These are phyloP conservation scores for Russula olivacea DNA, from an alignment of 768 basidiomycete species.

Conservation along the genomic window DNA sequence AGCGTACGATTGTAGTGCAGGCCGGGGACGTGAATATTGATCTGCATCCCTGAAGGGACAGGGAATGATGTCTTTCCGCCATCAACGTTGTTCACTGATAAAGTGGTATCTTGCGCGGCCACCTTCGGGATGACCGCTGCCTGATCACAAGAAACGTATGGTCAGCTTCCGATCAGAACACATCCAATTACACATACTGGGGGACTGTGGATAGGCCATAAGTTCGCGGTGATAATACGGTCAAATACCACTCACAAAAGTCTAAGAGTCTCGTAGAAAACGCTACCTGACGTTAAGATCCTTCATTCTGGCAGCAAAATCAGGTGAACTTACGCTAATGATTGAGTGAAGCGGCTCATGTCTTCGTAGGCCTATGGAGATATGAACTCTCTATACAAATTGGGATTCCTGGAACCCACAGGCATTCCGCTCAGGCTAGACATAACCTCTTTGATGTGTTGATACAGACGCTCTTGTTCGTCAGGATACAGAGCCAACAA, in stretches of 20 bases:
- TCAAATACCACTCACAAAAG: conserved; percentile 30
- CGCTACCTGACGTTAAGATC: conserved; percentile 29
- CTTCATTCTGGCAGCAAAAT: background rate
- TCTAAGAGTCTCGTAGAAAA: conserved; percentile 46
- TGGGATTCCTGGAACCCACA: background rate
- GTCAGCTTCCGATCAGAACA: background rate
- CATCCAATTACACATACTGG: background rate
- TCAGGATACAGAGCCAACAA: conserved; percentile 40
- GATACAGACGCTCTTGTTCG: conserved; percentile 38
- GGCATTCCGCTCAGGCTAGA: conserved; percentile 27
- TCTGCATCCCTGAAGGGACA: conserved; percentile 39
- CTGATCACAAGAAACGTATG: conserved; percentile 31
- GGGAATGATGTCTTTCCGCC: conserved; percentile 39
- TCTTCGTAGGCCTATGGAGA: conserved; percentile 25
- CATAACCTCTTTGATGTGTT: conserved; percentile 34
- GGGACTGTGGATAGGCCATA: background rate
- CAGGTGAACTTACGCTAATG: conserved; percentile 20
- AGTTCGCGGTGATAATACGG: background rate
- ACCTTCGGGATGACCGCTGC: conserved; percentile 41
- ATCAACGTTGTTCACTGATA: conserved; percentile 31
- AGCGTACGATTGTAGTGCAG: conserved; percentile 47
- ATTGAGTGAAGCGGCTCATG: conserved; percentile 24
- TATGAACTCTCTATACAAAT: background rate
- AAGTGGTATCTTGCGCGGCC: conserved; percentile 43
- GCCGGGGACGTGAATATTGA: conserved; percentile 37